Conservation (phyloP, 1,284 basidiomycete species). For the Ustilago loliicola region DNA sequence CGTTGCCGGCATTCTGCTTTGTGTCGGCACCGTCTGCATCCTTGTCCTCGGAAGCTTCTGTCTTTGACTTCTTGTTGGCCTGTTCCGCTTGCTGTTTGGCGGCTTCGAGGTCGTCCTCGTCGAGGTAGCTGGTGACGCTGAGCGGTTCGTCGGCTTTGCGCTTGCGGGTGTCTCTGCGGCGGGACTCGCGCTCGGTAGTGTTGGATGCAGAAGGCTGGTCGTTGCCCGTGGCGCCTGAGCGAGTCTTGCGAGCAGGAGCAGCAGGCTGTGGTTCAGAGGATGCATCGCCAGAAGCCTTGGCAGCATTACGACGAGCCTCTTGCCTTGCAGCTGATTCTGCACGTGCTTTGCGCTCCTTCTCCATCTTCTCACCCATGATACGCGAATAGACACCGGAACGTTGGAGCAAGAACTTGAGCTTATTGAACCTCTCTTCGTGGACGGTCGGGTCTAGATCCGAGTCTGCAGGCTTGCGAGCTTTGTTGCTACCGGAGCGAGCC, state of each 20-base stretch:
- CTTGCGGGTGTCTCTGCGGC: conserved; percentile 40
- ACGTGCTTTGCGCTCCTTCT: conserved; percentile 47
- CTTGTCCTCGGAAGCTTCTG: conserved; percentile 75
- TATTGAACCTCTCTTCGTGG: conserved; percentile 58
- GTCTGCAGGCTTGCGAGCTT: conserved; percentile 22
- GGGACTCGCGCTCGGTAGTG: conserved; percentile 20
- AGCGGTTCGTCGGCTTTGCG: conserved; percentile 44
- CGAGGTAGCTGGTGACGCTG: conserved; percentile 54
- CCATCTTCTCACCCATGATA: conserved; percentile 69
- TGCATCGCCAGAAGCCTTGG: conserved; percentile 9
- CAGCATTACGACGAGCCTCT: conserved; percentile 32
- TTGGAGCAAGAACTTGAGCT: conserved; percentile 65
- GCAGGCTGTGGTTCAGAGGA: conserved; percentile 29
- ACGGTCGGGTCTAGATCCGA: conserved; percentile 39
- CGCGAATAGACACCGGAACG: conserved; percentile 64
- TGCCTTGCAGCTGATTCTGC: conserved; percentile 43
- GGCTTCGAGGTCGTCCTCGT: conserved; percentile 53
- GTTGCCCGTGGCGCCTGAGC: conserved; percentile 23
- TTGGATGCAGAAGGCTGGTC: conserved; percentile 27
- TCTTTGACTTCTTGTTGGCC: conserved; percentile 57
- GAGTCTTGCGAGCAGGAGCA: conserved; percentile 37
- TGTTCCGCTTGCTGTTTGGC: conserved; percentile 41
- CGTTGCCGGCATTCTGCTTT: conserved; percentile 50
- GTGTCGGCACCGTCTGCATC: conserved; percentile 71
- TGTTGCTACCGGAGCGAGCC: conserved; percentile 21